Conservation (phyloP, 495 filamentous ascomycete species). For the Penicillium macrosclerotiorum region DNA sequence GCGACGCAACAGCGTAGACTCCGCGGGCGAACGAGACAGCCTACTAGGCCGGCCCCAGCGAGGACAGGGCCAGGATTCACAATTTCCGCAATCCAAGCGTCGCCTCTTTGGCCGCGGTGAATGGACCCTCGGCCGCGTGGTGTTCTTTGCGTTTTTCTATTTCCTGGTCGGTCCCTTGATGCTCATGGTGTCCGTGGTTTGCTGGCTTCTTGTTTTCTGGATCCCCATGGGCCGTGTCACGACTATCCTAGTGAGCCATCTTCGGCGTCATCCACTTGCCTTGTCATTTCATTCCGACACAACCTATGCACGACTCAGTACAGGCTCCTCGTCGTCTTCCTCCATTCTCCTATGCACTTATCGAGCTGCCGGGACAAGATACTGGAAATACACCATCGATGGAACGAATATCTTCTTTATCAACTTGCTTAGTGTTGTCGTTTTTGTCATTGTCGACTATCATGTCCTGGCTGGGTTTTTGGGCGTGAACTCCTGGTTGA, state of each 20-base stretch:
- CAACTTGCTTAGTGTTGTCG: slow-evolving; percentile 86
- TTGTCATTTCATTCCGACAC: slow-evolving; percentile 89
- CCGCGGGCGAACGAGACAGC: slow-evolving; percentile 82
- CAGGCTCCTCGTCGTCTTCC: slow-evolving; percentile 66
- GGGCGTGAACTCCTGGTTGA: slow-evolving; percentile 66
- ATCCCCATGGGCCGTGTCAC: slow-evolving; percentile 99
- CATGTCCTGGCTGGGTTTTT: slow-evolving; percentile 66
- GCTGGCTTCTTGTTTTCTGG: slow-evolving; percentile 96
- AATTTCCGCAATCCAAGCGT: slow-evolving; percentile 68
- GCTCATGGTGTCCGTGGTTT: slow-evolving; percentile 79
- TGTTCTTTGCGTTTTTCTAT: slow-evolving; percentile 98
- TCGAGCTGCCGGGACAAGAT: slow-evolving; percentile 87
- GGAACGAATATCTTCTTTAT: slow-evolving; percentile 99
- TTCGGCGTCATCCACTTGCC: slow-evolving; percentile 88
- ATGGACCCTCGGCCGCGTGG: slow-evolving; percentile 89
- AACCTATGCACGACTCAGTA: slow-evolving; percentile 65
- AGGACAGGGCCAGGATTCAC: slow-evolving; percentile 46
- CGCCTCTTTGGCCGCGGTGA: slow-evolving; percentile 91
- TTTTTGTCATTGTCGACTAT: slow-evolving; percentile 93
- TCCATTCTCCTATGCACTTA: slow-evolving; percentile 96
- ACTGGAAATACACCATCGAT: slow-evolving; percentile 99
- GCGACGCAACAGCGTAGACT: slow-evolving; percentile 84
- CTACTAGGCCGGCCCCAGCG: slow-evolving; percentile 70
- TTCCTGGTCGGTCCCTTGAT: slow-evolving; percentile 87
- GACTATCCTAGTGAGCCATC: slow-evolving; percentile 83